Percentiles rank a stretch among this genome's conserved stretches.
These are phyloP conservation scores for Dalechampia spathulata DNA, from an alignment of 441 rosid species.

Conservation along the genomic window DNA sequence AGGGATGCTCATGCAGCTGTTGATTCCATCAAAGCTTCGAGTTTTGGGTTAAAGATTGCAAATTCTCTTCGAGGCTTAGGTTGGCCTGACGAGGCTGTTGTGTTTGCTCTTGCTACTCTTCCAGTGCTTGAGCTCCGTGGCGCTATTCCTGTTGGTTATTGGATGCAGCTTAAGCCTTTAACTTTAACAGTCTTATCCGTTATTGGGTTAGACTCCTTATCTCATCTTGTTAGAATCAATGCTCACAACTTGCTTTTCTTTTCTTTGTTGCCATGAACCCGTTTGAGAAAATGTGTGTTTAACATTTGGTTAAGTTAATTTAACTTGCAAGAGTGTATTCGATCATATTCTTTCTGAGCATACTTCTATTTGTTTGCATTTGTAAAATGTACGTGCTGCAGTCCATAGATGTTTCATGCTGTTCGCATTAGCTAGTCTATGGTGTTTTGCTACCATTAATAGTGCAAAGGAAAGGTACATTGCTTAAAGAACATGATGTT, in stretches of 20 bases:
- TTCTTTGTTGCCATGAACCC: slow-evolving; percentile 6
- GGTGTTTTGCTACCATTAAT: not conserved
- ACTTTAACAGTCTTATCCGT: slow-evolving; percentile 50
- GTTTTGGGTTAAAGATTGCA: slow-evolving; percentile 68
- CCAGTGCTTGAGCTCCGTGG: slow-evolving; percentile 91
- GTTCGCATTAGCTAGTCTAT: not conserved
- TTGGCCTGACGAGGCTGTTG: slow-evolving; percentile 81
- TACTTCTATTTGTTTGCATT: too few species aligned
- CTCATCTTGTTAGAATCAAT: not conserved
- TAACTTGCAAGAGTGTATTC: too few species aligned
- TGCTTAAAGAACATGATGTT: not conserved
- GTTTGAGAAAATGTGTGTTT: not conserved
- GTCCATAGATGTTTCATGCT: not conserved
- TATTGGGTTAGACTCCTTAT: slow-evolving; percentile 52
- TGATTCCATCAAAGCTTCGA: slow-evolving; percentile 71
- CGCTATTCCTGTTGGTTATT: slow-evolving; percentile 90
- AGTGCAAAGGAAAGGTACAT: slow-evolving; percentile 1
- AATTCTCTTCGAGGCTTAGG: slow-evolving; percentile 53
- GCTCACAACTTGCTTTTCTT: not conserved
- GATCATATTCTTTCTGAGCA: too few species aligned
- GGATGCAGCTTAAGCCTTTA: slow-evolving; percentile 77
- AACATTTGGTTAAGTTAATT: too few species aligned
- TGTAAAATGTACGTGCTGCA: too few species aligned
- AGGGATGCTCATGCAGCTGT: slow-evolving; percentile 70
- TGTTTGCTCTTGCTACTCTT: slow-evolving; percentile 82